Evolutionary conservation across 2,329 filamentous ascomycete species (phyloP).

Genomic region (Fusarium sp.): DNA sequence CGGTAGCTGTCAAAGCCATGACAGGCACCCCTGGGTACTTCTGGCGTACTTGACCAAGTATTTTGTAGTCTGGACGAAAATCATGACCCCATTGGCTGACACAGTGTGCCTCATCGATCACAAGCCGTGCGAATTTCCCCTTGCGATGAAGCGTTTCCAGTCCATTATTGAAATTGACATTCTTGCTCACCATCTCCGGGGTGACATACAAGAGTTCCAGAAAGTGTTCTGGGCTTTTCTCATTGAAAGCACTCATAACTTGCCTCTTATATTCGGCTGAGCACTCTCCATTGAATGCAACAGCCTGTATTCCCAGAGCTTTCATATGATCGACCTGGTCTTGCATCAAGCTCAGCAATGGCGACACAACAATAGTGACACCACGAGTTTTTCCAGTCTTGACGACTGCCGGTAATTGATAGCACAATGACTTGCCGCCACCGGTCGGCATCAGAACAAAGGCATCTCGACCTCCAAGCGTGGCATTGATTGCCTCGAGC

Average conservation of each 20-base stretch:
- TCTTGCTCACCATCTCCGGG: constrained; percentile 95
- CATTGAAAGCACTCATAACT: constrained; percentile 74
- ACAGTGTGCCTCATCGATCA: constrained; percentile 99
- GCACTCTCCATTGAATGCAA: constrained; percentile 84
- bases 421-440: constrained; percentile 96
- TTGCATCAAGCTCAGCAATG: constrained; percentile 94
- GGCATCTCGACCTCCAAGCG: constrained; percentile 85
- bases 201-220: constrained; percentile 95
- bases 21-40: constrained; percentile 85
- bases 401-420: constrained; percentile 91
- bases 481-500: constrained; percentile 95
- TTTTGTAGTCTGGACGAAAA: constrained; percentile 96
- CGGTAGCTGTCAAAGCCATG: constrained; percentile 95
- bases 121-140: constrained; percentile 84
- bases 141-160: constrained; percentile 77
- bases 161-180: constrained; percentile 72
- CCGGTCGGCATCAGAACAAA: constrained; percentile 99
- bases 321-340: constrained; percentile 91
- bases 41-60: constrained; percentile 78
- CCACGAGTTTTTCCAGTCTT: constrained; percentile 83
- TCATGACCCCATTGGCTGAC: constrained; percentile 99
- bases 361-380: constrained; percentile 94
- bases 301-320: constrained; percentile 80
- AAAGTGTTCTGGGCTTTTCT: constrained; percentile 76
- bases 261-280: constrained; percentile 70